Evolutionary conservation across 2,329 filamentous ascomycete species (phyloP).

Genomic region (Xylariaceae sp.): DNA sequence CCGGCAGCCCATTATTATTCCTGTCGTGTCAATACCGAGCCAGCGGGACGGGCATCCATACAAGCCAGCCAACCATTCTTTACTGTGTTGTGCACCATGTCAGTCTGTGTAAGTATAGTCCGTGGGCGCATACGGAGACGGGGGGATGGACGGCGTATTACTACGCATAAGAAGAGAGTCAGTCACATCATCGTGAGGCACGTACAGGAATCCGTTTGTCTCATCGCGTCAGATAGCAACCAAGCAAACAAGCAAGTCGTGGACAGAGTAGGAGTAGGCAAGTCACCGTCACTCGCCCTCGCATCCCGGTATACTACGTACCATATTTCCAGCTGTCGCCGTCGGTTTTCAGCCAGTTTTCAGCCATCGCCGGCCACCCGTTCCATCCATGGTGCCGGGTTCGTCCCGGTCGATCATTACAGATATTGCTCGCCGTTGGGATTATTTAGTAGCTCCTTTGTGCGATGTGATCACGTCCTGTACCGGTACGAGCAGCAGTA

Average conservation of each 20-base stretch:
- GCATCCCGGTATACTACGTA: not conserved
- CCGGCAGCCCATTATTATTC: conserved; percentile 3
- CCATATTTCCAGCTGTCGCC: not conserved
- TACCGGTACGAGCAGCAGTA: no score
- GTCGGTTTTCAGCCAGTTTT: not conserved
- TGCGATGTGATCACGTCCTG: not conserved
- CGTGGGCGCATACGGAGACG: no score
- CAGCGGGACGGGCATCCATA: not conserved
- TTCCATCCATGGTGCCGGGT: conserved; percentile 16
- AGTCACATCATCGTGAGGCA: no score
- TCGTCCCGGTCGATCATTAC: conserved; percentile 12
- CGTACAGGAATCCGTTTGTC: not conserved
- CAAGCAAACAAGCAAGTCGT: no score
- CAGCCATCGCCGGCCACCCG: not conserved
- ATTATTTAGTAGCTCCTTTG: not conserved
- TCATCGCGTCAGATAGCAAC: not conserved
- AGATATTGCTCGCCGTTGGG: not conserved
- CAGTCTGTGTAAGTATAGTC: no score
- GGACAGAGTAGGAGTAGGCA: no score
- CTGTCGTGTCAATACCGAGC: not conserved
- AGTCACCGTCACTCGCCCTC: not conserved
- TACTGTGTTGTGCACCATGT: no score
- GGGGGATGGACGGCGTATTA: no score
- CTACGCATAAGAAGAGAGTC: no score
- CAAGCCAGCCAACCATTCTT: no score